These are phyloP conservation scores for Monosiga brevicollis DNA, from an alignment of 78 protist genomes.

Conservation along the genomic window DNA sequence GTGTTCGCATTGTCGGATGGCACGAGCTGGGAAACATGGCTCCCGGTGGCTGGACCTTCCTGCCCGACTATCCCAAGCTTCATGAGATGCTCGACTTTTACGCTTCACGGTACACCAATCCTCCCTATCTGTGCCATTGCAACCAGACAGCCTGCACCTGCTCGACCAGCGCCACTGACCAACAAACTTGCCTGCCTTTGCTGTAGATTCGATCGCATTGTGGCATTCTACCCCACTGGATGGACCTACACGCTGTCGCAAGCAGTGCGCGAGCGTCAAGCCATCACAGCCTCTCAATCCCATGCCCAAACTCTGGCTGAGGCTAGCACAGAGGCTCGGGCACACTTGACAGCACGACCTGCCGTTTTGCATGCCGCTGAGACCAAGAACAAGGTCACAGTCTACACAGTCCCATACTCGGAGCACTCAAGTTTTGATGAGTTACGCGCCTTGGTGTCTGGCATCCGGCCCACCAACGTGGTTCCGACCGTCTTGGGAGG, in stretches of 20 bases:
- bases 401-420: constrained; percentile 23
- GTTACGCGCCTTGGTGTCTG: constrained; percentile 15
- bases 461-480: not conserved
- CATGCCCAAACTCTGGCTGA: too few species aligned
- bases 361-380: not conserved
- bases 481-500: constrained; percentile 12
- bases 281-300: too few species aligned
- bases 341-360: too few species aligned
- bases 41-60: not conserved
- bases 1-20: not conserved
- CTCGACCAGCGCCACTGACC: too few species aligned
- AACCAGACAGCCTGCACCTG: too few species aligned
- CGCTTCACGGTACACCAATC: not conserved
- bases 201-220: too few species aligned
- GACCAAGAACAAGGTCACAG: not conserved
- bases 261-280: too few species aligned
- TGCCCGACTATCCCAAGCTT: not conserved
- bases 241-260: not conserved
- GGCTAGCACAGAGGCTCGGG: not conserved
- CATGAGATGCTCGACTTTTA: not conserved
- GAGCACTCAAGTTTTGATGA: constrained; percentile 29
- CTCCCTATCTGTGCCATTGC: too few species aligned
- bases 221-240: not conserved
- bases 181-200: too few species aligned
- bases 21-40: not conserved